phyloP scores from a whole-genome alignment of 2,329 filamentous ascomycete species.

The Dissoconium aciculare region DNA sequence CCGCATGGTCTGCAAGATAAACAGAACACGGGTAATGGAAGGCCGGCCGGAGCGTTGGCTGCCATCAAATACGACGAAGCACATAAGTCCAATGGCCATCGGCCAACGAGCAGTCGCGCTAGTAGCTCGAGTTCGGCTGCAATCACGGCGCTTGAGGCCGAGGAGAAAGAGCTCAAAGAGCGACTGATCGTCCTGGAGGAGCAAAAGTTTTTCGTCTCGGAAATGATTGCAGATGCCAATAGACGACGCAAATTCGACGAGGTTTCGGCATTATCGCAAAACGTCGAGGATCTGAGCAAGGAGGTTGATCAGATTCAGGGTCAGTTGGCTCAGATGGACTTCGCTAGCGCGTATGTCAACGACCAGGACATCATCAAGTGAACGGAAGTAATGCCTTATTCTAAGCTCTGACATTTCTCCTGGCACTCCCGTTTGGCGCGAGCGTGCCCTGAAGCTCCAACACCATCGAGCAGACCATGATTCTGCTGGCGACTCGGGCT shows the following conservation, averaged over 20 bases:
- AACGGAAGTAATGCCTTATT: too few species aligned
- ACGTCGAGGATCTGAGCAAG: slow-evolving; percentile 63
- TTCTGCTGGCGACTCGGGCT: too few species aligned
- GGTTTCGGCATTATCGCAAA: slow-evolving; percentile 61
- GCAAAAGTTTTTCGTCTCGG: slow-evolving; percentile 74
- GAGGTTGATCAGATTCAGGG: slow-evolving; percentile 48
- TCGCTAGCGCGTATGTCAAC: slow-evolving; percentile 21
- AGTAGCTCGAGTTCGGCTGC: slow-evolving; percentile 29
- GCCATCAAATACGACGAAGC: slow-evolving; percentile 44
- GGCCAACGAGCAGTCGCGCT: slow-evolving; percentile 33
- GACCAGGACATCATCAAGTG: slow-evolving; percentile 18
- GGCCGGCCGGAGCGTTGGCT: slow-evolving; percentile 36
- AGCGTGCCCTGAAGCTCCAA: too few species aligned
- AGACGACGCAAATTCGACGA: slow-evolving; percentile 73
- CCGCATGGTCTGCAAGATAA: slow-evolving; percentile 30
- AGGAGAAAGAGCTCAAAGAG: slow-evolving; percentile 71
- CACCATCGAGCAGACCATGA: too few species aligned
- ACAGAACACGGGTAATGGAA: slow-evolving; percentile 13
- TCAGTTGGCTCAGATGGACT: slow-evolving; percentile 24
- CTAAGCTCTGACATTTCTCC: too few species aligned
- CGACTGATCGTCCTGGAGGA: slow-evolving; percentile 74
- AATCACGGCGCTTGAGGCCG: slow-evolving; percentile 56
- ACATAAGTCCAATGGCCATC: slow-evolving; percentile 25
- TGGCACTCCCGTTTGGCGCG: too few species aligned
- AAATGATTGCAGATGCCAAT: slow-evolving; percentile 68